phyloP scores from a whole-genome alignment of 106 monocot species.

The Agapanthus africanus region DNA sequence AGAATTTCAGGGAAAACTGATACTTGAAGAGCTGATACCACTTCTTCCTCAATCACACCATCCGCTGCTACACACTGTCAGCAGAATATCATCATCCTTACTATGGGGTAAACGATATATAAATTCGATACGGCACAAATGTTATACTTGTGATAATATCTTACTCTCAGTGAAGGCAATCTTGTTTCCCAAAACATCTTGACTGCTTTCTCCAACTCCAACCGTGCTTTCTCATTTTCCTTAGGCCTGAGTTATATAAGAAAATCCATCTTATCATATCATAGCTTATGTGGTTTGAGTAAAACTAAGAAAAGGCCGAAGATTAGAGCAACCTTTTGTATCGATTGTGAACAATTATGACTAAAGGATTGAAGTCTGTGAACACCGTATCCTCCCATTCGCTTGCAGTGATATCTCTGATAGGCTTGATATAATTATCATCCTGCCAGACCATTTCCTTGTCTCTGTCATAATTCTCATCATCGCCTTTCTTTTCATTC shows the following conservation, averaged over 20 bases:
- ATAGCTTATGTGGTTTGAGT: too few species aligned
- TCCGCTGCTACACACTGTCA: constrained; percentile 85
- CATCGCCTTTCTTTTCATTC: constrained; percentile 50
- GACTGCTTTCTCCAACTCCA: constrained; percentile 63
- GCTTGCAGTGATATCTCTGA: constrained; percentile 49
- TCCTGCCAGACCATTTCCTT: constrained; percentile 88
- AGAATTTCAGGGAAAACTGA: constrained; percentile 71
- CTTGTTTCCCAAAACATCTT: constrained; percentile 70
- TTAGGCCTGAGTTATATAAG: constrained; percentile 29
- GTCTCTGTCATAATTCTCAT: constrained; percentile 29
- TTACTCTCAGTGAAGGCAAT: constrained; percentile 77
- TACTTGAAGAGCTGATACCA: constrained; percentile 54
- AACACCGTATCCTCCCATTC: constrained; percentile 90
- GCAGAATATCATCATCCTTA: too few species aligned
- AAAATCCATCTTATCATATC: too few species aligned
- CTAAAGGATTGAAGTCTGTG: constrained; percentile 75
- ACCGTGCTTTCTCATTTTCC: constrained; percentile 62
- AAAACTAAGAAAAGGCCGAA: too few species aligned
- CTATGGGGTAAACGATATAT: too few species aligned
- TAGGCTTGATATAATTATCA: constrained; percentile 53
- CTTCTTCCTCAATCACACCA: constrained; percentile 63
- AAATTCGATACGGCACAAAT: constrained; percentile 23
- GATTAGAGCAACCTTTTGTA: constrained; percentile 56
- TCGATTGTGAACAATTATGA: constrained; percentile 78
- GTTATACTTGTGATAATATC: constrained; percentile 58